These are phyloP conservation scores for Monilinia polystroma DNA, from an alignment of 2,329 filamentous ascomycete genomes.

Conservation along the genomic window DNA sequence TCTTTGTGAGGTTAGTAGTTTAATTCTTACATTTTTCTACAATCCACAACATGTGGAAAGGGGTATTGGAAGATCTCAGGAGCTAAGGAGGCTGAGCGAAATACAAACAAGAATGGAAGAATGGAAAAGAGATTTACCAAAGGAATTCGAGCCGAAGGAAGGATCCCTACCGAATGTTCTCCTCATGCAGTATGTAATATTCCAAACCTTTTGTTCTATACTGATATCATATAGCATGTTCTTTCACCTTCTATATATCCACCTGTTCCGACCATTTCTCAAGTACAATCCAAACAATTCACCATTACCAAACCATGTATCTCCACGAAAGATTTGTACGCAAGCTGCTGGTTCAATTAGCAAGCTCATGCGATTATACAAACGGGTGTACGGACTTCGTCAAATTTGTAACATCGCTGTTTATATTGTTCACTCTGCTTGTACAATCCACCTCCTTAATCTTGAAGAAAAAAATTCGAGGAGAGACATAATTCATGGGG, in stretches of 20 bases:
- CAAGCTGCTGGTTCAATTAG: conserved; percentile 87
- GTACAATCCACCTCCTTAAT: conserved; percentile 91
- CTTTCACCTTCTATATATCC: conserved; percentile 91
- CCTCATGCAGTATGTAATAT: conserved; percentile 70
- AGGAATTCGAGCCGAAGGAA: conserved; percentile 85
- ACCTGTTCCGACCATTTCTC: conserved; percentile 91
- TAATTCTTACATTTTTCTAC: conserved; percentile 87
- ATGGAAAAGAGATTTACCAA: conserved; percentile 81
- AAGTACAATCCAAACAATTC: conserved; percentile 82
- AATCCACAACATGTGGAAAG: conserved; percentile 68
- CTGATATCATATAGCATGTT: conserved; percentile 72
- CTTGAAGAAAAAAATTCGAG: conserved; percentile 88
- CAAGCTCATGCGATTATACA: conserved; percentile 91
- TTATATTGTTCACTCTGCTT: conserved; percentile 92
- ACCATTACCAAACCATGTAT: conserved; percentile 81
- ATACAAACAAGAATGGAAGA: conserved; percentile 85
- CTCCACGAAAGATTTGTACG: conserved; percentile 85
- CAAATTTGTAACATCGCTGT: conserved; percentile 97
- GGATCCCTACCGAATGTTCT: conserved; percentile 82
- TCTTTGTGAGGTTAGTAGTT: conserved; percentile 90
- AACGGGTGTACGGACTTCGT: conserved; percentile 82
- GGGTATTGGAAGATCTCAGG: conserved; percentile 71
- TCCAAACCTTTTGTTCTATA: conserved; percentile 10
- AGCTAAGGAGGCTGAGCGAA: conserved; percentile 90
- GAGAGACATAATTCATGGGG: conserved; percentile 84